Evolutionary conservation across 2,329 filamentous ascomycete species (phyloP).

Genomic region (Colletotrichum gloeosporioides): DNA sequence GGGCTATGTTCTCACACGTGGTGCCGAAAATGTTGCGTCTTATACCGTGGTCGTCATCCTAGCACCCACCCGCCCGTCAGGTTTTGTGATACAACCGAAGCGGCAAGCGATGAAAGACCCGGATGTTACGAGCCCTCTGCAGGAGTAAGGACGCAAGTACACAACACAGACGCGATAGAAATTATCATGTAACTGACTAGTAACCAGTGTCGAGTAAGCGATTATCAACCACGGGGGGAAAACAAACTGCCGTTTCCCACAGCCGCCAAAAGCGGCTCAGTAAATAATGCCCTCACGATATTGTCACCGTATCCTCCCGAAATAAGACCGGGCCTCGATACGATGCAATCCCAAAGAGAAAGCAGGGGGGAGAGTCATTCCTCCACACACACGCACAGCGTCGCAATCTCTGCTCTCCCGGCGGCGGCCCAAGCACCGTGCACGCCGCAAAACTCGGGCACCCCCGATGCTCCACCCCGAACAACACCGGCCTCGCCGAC

Average conservation of each 20-base stretch:
- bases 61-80: not conserved
- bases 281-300: not conserved
- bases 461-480: not conserved
- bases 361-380: constrained; percentile 11
- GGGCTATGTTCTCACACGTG: too few species aligned
- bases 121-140: not conserved
- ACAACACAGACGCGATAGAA: not conserved
- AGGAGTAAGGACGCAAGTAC: not conserved
- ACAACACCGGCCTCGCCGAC: not conserved
- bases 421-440: not conserved
- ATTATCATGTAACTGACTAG: not conserved
- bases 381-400: not conserved
- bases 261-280: not conserved
- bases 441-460: not conserved
- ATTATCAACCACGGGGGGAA: not conserved
- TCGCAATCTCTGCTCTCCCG: not conserved
- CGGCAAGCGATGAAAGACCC: not conserved
- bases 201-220: not conserved
- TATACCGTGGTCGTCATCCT: not conserved
- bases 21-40: too few species aligned
- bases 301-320: not conserved
- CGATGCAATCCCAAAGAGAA: not conserved
- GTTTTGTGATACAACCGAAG: not conserved
- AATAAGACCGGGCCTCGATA: not conserved
- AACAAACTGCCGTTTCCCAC: not conserved